phyloP scores from a whole-genome alignment of 441 rosid genomes.

The Metrosideros polymorpha region DNA sequence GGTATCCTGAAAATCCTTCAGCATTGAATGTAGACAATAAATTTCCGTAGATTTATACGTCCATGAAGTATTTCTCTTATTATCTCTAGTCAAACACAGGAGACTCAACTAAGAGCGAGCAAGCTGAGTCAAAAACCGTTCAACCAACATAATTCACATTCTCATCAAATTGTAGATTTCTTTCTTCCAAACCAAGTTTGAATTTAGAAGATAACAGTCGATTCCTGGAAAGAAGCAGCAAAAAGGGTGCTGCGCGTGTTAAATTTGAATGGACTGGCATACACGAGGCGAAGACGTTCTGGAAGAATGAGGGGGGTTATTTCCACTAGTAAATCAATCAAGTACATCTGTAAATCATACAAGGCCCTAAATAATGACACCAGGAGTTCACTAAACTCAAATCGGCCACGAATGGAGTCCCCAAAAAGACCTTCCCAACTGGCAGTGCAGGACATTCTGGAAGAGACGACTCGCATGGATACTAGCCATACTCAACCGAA shows the following conservation, averaged over 20 bases:
- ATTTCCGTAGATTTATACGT: not conserved
- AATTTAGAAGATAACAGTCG: not conserved
- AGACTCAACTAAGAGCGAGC: not conserved
- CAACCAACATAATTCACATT: not conserved
- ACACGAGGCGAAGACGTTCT: not conserved
- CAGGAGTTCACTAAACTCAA: not conserved
- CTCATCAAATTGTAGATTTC: not conserved
- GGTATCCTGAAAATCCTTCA: not conserved
- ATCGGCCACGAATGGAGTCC: not conserved
- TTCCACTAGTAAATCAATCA: not conserved
- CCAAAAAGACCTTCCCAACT: not conserved
- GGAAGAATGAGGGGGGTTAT: not conserved
- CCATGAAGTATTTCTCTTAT: not conserved
- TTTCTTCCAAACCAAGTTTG: not conserved
- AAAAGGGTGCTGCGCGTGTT: not conserved
- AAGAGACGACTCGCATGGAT: not conserved
- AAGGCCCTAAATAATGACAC: not conserved
- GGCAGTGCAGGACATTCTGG: not conserved
- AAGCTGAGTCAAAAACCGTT: not conserved
- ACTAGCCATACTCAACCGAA: conserved; percentile 42
- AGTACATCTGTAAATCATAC: not conserved
- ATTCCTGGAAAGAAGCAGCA: not conserved
- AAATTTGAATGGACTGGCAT: not conserved
- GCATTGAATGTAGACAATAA: too few relatives aligned
- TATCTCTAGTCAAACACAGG: not conserved